A percentile compares a stretch with the other conserved stretches of the same genome.
phyloP scores from a whole-genome alignment of 805 yeast species.

The Kodamaea kaohsiungensis region DNA sequence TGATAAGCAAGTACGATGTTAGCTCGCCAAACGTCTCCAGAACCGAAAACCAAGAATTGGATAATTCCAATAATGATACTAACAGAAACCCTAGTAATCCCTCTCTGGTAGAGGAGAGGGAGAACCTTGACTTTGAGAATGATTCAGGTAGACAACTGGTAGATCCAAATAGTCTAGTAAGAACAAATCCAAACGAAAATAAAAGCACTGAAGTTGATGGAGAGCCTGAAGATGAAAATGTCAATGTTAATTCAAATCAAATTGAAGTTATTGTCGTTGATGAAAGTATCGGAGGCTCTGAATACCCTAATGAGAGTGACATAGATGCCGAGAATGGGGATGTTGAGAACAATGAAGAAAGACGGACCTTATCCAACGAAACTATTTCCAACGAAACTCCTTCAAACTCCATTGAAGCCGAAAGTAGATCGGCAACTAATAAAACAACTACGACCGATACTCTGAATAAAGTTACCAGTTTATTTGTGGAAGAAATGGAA shows the following conservation, averaged over 20 bases:
- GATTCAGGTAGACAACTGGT: neutral
- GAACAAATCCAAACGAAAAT: neutral
- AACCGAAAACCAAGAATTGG: neutral
- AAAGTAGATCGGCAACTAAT: neutral
- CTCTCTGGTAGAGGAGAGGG: neutral
- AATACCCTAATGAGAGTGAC: too few species aligned
- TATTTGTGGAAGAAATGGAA: neutral
- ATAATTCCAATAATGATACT: neutral
- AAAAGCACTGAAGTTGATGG: neutral
- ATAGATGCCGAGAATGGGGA: too few species aligned
- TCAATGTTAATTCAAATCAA: too few species aligned
- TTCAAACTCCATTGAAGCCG: neutral
- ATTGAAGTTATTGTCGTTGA: too few species aligned
- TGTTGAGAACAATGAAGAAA: constrained; percentile 6
- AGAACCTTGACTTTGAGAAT: neutral
- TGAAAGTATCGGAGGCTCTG: too few species aligned
- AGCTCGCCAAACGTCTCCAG: neutral
- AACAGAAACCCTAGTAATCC: neutral
- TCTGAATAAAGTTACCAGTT: neutral
- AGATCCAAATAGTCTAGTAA: too few species aligned
- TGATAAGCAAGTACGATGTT: neutral
- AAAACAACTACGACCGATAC: neutral
- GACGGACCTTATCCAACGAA: too few species aligned
- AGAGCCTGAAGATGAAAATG: neutral
- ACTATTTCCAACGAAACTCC: too few species aligned